These are phyloP conservation scores for Venturia effusa DNA, from an alignment of 2,329 filamentous ascomycete genomes.

Conservation along the genomic window DNA sequence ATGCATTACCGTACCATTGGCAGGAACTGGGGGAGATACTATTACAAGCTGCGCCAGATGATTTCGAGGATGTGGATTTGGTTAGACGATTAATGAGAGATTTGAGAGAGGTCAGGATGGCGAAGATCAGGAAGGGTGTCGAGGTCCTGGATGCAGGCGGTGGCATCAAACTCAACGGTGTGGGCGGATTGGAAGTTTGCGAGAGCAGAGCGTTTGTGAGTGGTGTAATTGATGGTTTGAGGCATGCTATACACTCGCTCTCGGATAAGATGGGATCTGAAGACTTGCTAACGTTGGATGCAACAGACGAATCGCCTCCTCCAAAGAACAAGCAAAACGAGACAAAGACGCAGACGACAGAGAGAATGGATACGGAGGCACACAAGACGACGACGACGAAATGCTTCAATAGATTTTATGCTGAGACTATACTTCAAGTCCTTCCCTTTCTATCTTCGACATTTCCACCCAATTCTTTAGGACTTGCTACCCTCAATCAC, in stretches of 20 bases:
- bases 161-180: constrained; percentile 65
- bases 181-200: constrained; percentile 86
- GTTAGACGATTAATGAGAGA: constrained; percentile 69
- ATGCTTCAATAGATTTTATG: constrained; percentile 26
- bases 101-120: constrained; percentile 75
- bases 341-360: constrained; percentile 65
- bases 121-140: constrained; percentile 73
- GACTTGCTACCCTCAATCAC: too few relatives aligned
- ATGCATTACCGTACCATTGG: constrained; percentile 87
- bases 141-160: constrained; percentile 59
- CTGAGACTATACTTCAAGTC: neutral
- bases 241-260: constrained; percentile 26
- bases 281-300: constrained; percentile 28
- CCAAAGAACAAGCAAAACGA: constrained; percentile 63
- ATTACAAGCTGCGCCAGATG: constrained; percentile 73
- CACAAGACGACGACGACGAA: constrained; percentile 51
- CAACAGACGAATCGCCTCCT: constrained; percentile 57
- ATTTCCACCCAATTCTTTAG: too few relatives aligned
- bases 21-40: constrained; percentile 81
- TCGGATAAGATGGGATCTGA: constrained; percentile 8
- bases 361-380: constrained; percentile 43
- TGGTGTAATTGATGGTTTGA: constrained; percentile 76
- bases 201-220: constrained; percentile 76
- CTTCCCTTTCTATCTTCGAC: neutral
- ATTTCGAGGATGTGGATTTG: constrained; percentile 62